Conservation (phyloP, 345 rosid genomes). For the thale cress (Arabidopsis thaliana) region DNA sequence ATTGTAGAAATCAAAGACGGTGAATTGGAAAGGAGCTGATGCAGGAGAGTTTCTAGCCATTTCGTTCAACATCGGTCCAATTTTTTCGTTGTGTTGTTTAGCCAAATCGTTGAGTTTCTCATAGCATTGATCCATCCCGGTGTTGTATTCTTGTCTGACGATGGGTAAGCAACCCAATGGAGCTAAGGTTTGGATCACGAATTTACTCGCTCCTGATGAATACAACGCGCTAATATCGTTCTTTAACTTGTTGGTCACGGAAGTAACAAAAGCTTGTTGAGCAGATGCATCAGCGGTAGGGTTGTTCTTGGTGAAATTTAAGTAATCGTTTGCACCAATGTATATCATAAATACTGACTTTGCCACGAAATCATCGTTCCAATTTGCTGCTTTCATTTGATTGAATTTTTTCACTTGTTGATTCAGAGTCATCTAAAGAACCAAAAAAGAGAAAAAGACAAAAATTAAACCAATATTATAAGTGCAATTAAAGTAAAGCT, state of each 20-base stretch:
- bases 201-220: constrained; percentile 41
- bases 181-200: constrained; percentile 42
- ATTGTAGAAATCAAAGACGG: constrained; percentile 42
- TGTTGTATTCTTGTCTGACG: constrained; percentile 31
- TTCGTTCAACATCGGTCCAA: constrained; percentile 37
- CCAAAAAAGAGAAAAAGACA: neutral
- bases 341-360: constrained; percentile 41
- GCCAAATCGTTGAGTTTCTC: constrained; percentile 39
- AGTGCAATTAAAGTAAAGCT: neutral
- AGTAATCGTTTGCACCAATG: constrained; percentile 48
- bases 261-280: constrained; percentile 43
- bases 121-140: constrained; percentile 28
- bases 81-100: constrained; percentile 37
- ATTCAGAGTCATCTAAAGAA: constrained; percentile 27
- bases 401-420: constrained; percentile 40
- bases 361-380: constrained; percentile 29
- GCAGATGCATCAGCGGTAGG: constrained; percentile 39
- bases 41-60: constrained; percentile 5
- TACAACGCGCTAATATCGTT: constrained; percentile 31
- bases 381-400: constrained; percentile 32
- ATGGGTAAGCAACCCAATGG: constrained; percentile 51
- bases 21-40: constrained; percentile 26
- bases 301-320: constrained; percentile 37
- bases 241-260: constrained; percentile 37
- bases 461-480: neutral